phyloP scores from a whole-genome alignment of 169 alveolate species.

The Plasmodium chabaudi region DNA sequence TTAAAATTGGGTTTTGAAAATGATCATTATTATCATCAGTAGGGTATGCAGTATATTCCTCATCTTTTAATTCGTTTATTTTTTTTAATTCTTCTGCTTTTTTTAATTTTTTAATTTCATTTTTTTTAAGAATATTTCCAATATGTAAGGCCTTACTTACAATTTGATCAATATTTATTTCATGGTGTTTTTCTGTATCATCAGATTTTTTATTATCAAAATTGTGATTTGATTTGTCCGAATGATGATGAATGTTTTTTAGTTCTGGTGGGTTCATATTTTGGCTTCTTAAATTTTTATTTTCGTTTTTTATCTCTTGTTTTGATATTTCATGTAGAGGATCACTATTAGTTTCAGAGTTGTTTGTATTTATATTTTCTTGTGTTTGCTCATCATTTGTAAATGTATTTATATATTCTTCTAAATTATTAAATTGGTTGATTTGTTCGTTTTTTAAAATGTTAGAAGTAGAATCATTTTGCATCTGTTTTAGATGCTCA shows the following conservation, averaged over 20 bases:
- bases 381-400: constrained; percentile 26
- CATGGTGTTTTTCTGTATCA: background rate
- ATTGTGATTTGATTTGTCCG: background rate
- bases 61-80: background rate
- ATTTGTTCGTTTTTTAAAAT: background rate
- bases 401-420: constrained; percentile 41
- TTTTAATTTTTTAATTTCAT: constrained; percentile 8
- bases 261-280: background rate
- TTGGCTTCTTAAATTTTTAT: background rate
- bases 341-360: too few species aligned
- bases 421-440: constrained; percentile 11
- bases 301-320: background rate
- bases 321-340: background rate
- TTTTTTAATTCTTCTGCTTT: constrained; percentile 10
- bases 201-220: background rate
- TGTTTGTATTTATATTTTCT: background rate
- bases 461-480: background rate
- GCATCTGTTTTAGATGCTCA: background rate
- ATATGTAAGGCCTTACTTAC: constrained; percentile 55
- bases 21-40: background rate
- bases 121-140: constrained; percentile 35
- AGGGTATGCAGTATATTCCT: background rate
- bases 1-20: background rate
- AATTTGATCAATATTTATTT: constrained; percentile 36
- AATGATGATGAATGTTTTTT: background rate